Evolutionary conservation across 2,329 filamentous ascomycete species (phyloP), one percentile per base, ranked within the genome.

Genomic region (Rachicladosporium sp.): DNA sequence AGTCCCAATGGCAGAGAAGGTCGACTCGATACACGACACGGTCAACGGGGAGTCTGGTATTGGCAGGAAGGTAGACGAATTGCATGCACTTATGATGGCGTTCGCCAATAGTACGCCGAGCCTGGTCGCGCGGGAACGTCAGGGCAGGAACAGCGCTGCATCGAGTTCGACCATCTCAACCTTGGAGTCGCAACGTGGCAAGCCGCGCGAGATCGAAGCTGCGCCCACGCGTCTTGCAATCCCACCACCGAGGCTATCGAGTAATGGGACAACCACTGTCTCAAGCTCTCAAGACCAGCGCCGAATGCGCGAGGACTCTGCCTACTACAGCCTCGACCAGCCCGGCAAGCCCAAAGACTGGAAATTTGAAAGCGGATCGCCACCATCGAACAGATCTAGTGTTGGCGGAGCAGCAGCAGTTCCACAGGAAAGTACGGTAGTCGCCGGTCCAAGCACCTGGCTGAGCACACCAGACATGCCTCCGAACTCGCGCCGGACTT

Each of bases 1-100:
- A 6, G 37, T 53, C 31, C 54, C 55, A n/a, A 55, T 59, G 50
- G 53, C 54, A 12, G 49, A 54, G 27, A 52, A 54, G 35, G 46
- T 58, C 27, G 50, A 50, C 21, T 50, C 47, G 21, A 52, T 59
- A 4, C 56, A 59, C 43, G 43, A 54, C 19, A 44, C 40, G 8
- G 45, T 51, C 13, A 40, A 49, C 27, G 53, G 50, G 21, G 44
- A 53, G 21, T 27, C 23, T 27, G 23, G 23, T 8, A 40, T 56
- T 8, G 49, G 51, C 29, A 41, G 38, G 19, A 51, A 54, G 41
- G 50, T 59, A 29, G 46, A 53, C 29, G 54, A 58, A 35, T 37
- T 53, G 6, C 53, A 56, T 41, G 47, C 43, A 10, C 45, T 52
- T 23, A 52, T 52, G 33, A 50, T 52, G 53, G 33, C 43, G 1